Evolutionary conservation across 352 stramenopile species (phyloP).

Genomic region (Peronospora belbahrii): DNA sequence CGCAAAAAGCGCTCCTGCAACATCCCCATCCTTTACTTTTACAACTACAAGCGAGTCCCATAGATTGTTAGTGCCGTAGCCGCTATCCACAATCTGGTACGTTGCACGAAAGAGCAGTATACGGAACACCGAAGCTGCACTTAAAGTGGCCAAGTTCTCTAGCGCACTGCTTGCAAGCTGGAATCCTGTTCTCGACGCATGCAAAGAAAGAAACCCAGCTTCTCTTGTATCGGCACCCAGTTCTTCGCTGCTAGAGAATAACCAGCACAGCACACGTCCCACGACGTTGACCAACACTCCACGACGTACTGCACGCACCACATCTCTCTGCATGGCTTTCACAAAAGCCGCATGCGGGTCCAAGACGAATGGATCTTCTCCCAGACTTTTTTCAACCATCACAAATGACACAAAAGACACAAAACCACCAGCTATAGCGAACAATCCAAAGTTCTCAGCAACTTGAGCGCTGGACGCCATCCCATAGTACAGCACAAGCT

Average conservation of each 20-base stretch:
- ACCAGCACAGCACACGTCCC: constrained; percentile 17
- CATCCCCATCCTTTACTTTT: constrained; percentile 29
- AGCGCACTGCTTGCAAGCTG: constrained; percentile 37
- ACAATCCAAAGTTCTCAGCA: constrained; percentile 23
- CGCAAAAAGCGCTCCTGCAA: constrained; percentile 18
- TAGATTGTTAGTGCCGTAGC: constrained; percentile 20
- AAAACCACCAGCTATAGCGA: constrained; percentile 30
- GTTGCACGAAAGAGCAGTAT: constrained; percentile 44
- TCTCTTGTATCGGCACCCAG: background rate
- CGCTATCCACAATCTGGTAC: constrained; percentile 18
- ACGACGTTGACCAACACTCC: constrained; percentile 34
- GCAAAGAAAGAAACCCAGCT: constrained; percentile 18
- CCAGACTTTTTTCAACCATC: constrained; percentile 32
- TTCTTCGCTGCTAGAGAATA: constrained; percentile 8
- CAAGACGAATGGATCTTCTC: constrained; percentile 42
- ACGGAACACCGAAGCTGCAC: constrained; percentile 36
- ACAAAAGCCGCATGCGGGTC: constrained; percentile 35
- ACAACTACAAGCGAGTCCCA: constrained; percentile 24
- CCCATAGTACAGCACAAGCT: constrained; percentile 31
- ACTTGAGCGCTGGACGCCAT: constrained; percentile 14
- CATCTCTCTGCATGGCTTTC: constrained; percentile 29
- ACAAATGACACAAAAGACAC: constrained; percentile 43
- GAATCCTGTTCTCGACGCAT: constrained; percentile 27
- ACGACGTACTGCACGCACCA: constrained; percentile 37
- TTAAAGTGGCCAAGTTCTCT: constrained; percentile 41